Evolutionary conservation across 495 filamentous ascomycete genomes (phyloP).

Genomic region (Geopyxis carbonaria): DNA sequence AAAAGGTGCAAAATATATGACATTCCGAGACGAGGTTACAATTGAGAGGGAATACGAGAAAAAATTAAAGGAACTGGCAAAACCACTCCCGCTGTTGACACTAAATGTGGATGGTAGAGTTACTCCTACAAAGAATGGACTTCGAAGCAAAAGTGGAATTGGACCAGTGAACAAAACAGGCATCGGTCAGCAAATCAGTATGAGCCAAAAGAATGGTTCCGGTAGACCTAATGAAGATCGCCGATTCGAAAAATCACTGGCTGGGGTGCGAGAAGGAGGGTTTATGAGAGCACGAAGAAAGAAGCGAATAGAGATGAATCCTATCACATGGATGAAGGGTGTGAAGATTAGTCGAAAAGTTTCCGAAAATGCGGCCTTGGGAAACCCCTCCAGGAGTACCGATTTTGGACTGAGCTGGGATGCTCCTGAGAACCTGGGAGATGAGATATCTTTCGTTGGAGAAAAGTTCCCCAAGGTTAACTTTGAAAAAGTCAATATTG

Average conservation of each 20-base stretch:
- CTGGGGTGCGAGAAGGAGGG: constrained; percentile 24
- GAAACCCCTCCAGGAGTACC: no score
- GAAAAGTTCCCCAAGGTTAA: constrained; percentile 66
- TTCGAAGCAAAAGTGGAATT: constrained; percentile 7
- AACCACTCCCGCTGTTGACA: constrained; percentile 8
- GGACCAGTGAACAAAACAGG: constrained; percentile 13
- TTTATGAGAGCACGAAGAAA: constrained; percentile 39
- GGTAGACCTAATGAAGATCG: constrained; percentile 4
- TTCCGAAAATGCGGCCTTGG: constrained; percentile 9
- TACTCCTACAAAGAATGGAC: constrained; percentile 30
- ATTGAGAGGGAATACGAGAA: constrained; percentile 6
- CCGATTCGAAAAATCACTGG: constrained; percentile 3
- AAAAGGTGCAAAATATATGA: constrained; percentile 68
- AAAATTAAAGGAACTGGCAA: constrained; percentile 6
- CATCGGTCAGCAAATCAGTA: constrained; percentile 19
- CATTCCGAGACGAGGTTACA: constrained; percentile 38
- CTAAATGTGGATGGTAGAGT: constrained; percentile 22
- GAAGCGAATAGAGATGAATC: constrained; percentile 44
- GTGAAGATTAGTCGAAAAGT: constrained; percentile 55
- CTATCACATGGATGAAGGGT: constrained; percentile 86
- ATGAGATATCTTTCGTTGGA: constrained; percentile 73
- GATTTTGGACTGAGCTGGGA: constrained; percentile 41
- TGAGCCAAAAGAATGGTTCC: constrained; percentile 7
- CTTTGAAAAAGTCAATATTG: constrained; percentile 74
- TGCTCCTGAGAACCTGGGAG: constrained; percentile 59